phyloP scores from a whole-genome alignment of 208 protist species.

The Leishmania guyanensis region DNA sequence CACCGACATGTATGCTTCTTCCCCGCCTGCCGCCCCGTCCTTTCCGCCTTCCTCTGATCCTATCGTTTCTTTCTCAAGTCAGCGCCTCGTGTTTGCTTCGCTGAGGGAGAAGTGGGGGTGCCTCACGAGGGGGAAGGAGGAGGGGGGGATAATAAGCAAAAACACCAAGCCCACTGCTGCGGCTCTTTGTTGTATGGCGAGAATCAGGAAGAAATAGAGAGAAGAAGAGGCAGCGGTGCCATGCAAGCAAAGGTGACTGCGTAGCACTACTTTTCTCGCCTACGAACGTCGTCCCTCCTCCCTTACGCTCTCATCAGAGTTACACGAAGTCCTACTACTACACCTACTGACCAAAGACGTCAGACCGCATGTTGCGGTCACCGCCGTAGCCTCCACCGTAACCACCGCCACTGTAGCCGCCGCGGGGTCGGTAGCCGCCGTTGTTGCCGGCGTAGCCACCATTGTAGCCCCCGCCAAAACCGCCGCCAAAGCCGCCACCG shows the following conservation, averaged over 20 bases:
- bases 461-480: conserved; percentile 17
- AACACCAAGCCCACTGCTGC: not conserved
- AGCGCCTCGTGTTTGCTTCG: not conserved
- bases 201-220: not conserved
- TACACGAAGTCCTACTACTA: conserved; percentile 2
- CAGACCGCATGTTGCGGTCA: conserved; percentile 36
- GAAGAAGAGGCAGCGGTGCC: not conserved
- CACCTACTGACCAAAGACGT: conserved; percentile 61
- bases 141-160: not conserved
- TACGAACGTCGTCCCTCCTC: not conserved
- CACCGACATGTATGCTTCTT: not conserved
- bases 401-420: conserved; percentile 31
- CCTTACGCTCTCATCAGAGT: not conserved
- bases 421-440: conserved; percentile 24
- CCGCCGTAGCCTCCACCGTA: conserved; percentile 14
- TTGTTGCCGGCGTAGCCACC: conserved; percentile 32
- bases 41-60: not conserved
- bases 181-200: not conserved
- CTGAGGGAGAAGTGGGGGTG: not conserved
- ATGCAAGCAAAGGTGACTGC: not conserved
- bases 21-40: not conserved
- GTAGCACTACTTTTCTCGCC: too few relatives aligned
- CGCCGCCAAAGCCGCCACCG: conserved; percentile 22
- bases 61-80: not conserved
- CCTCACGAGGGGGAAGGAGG: not conserved